Conservation (phyloP, 2,329 filamentous ascomycete genomes). For the Colletotrichum lentis region DNA sequence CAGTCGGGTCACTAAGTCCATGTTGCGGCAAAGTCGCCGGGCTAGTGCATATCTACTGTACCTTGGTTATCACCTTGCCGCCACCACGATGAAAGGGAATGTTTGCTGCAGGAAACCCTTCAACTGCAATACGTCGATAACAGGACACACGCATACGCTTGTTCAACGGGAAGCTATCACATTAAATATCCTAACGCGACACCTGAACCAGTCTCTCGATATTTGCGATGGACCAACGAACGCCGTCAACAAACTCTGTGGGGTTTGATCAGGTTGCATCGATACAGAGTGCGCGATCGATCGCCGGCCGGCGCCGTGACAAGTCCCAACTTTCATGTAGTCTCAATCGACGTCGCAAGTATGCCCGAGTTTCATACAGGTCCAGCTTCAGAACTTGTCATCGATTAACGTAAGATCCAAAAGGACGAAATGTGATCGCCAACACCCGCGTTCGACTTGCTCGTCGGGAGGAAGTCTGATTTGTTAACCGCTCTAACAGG, state of each 20-base stretch:
- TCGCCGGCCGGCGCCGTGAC: constrained; percentile 44
- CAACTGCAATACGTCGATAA: background rate
- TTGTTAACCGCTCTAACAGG: background rate
- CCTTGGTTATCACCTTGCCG: background rate
- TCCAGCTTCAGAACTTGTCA: background rate
- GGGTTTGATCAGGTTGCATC: background rate
- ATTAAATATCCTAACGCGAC: background rate
- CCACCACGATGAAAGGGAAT: no score
- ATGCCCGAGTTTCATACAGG: constrained; percentile 10
- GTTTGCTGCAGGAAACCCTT: rapidly evolving
- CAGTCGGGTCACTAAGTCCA: constrained; percentile 14
- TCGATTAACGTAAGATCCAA: no score
- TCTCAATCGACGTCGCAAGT: constrained; percentile 49
- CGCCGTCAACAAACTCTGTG: background rate
- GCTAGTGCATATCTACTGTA: constrained; percentile 15
- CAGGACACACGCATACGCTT: background rate
- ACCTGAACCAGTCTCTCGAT: background rate
- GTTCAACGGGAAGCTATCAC: background rate
- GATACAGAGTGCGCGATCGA: background rate
- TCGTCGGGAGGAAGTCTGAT: constrained; percentile 37
- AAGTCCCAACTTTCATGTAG: constrained; percentile 49
- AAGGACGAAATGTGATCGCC: constrained; percentile 44
- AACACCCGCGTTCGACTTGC: constrained; percentile 41
- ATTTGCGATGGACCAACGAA: no score
- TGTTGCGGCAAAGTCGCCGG: background rate